These are phyloP conservation scores for Mycena amicta DNA, from an alignment of 768 basidiomycete species.

Conservation along the genomic window DNA sequence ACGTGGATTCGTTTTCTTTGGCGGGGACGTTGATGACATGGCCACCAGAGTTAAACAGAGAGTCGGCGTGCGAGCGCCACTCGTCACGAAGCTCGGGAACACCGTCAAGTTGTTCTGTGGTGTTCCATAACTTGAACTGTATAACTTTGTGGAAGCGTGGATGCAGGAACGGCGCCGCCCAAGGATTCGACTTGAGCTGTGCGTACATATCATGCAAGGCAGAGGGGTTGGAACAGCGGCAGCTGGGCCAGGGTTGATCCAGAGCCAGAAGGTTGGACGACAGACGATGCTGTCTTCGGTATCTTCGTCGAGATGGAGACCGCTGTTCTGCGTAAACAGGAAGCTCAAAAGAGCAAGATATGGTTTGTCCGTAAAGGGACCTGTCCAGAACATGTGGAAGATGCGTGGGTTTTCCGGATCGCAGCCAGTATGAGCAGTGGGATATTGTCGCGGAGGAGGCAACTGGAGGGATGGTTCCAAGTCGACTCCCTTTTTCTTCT, in stretches of 20 bases:
- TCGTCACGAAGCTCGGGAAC: slow-evolving; percentile 87
- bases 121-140: slow-evolving; percentile 98
- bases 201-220: slow-evolving; percentile 84
- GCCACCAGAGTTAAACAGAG: slow-evolving; percentile 88
- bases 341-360: slow-evolving; percentile 94
- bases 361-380: slow-evolving; percentile 97
- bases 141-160: slow-evolving; percentile 89
- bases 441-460: slow-evolving; percentile 53
- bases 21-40: slow-evolving; percentile 67
- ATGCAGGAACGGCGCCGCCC: slow-evolving; percentile 95
- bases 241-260: slow-evolving; percentile 98
- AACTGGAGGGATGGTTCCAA: slow-evolving; percentile 60
- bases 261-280: slow-evolving; percentile 93
- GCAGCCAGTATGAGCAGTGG: slow-evolving; percentile 69
- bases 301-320: slow-evolving; percentile 64
- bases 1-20: slow-evolving; percentile 31
- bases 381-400: slow-evolving; percentile 99
- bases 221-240: slow-evolving; percentile 80
- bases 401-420: slow-evolving; percentile 84
- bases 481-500: slow-evolving; percentile 59
- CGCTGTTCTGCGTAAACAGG: slow-evolving; percentile 93
- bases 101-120: slow-evolving; percentile 93
- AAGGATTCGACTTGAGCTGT: slow-evolving; percentile 81
- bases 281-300: slow-evolving; percentile 58
- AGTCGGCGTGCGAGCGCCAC: slow-evolving; percentile 75